These are phyloP conservation scores for Boletus sp. DNA, from an alignment of 1,284 basidiomycete genomes.

Conservation along the genomic window DNA sequence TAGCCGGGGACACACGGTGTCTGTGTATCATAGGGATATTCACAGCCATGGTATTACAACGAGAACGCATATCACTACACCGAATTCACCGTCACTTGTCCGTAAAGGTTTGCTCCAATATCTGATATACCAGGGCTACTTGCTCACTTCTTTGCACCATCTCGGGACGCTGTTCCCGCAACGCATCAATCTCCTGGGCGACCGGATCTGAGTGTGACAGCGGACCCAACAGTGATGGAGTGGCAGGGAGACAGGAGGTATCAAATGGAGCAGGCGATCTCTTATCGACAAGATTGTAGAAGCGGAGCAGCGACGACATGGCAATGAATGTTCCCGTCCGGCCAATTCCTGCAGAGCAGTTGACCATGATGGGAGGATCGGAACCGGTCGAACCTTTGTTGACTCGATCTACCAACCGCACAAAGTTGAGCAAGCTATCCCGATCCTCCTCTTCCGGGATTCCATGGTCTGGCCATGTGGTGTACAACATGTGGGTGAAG, in stretches of 20 bases:
- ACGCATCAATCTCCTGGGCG: slow-evolving; percentile 70
- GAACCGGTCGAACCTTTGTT: slow-evolving; percentile 56
- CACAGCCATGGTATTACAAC: background rate
- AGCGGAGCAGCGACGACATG: slow-evolving; percentile 70
- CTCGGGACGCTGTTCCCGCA: slow-evolving; percentile 78
- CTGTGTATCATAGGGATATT: background rate
- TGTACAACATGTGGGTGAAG: slow-evolving; percentile 75
- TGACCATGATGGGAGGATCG: slow-evolving; percentile 78
- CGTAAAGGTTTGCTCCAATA: slow-evolving; percentile 49
- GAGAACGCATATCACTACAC: background rate
- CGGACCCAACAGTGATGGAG: slow-evolving; percentile 57
- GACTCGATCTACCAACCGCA: slow-evolving; percentile 59
- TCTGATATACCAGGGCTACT: slow-evolving; percentile 65
- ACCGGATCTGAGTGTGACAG: slow-evolving; percentile 62
- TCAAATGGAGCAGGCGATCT: slow-evolving; percentile 28
- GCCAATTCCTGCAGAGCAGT: slow-evolving; percentile 90
- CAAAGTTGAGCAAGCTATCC: slow-evolving; percentile 60
- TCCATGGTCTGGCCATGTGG: slow-evolving; percentile 84
- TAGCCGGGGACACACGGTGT: too few relatives aligned
- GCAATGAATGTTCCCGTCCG: slow-evolving; percentile 90
- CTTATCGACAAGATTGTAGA: slow-evolving; percentile 50
- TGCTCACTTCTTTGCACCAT: slow-evolving; percentile 83
- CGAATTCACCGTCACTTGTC: slow-evolving; percentile 12
- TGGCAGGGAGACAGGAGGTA: slow-evolving; percentile 29
- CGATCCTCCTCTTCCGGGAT: slow-evolving; percentile 64